Base-by-base conservation (phyloP, 495 filamentous ascomycete species). In the Sporormia fimetaria region DNA sequence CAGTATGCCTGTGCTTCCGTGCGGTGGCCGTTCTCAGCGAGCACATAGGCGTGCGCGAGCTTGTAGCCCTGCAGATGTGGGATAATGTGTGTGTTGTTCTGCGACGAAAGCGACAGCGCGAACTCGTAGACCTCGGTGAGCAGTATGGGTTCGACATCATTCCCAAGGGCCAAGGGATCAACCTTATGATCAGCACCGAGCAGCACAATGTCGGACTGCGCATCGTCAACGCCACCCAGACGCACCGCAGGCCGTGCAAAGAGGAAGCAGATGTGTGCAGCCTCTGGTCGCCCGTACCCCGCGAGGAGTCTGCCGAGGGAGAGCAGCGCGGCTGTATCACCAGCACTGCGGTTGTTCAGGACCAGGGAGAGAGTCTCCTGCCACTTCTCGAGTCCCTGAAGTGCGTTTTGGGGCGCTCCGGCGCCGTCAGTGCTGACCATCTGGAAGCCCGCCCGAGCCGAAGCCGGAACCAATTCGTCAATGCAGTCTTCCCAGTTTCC, bases 111-210 rank as follows among this genome's bases (percentile, higher is more conserved):
- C 14, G 76, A 78, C 20, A 81, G 70, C 6, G 79, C 84, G 58
- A 80, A 93, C 52, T 99, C 92, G 56, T 90, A 94, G 2, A 90
- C 74, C 61, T 99, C 92, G 37, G 82, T 95, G 25, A 96, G 73
- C 23, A 94, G 64, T 20, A 94, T 72, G 7, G 83, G 69, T 56
- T 96, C 87, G 35, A 87, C 67, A 55, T 96, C 85, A 37, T 71
- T 75, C 17, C 78, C 70, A 44, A 83, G 74, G 23, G 78, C 69
- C 33, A 74, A 67, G 23, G 76, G 70, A 31, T 77, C 72, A 16
- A 66, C 69, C 22, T 71, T 65, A 56, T 87, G 84, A 56, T 94
- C 83, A 10, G 73, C 78, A 6, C 92, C 90, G 22, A 99, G 67
- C 6, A 99, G 73, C 6, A 83, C 77, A 49, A 94, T 79, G 47